Percentiles rank a stretch among this genome's conserved stretches.
Evolutionary conservation across 176 grass and related monocot species (phyloP).

Genomic region (Musa troglodytarum): DNA sequence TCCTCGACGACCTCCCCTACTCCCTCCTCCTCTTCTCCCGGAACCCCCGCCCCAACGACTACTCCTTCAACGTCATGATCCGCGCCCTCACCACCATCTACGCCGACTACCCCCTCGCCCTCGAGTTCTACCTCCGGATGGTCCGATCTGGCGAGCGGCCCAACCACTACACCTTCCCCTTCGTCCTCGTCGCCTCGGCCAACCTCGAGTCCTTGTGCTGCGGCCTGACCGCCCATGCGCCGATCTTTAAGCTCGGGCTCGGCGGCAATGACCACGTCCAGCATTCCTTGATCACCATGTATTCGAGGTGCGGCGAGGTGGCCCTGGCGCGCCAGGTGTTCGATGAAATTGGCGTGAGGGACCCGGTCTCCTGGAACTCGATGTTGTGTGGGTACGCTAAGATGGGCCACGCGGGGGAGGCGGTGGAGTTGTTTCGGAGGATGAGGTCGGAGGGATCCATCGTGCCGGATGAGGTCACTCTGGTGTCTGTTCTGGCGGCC

Average conservation of each 20-base stretch:
- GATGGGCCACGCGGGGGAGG: constrained; percentile 23
- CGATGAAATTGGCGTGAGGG: constrained; percentile 19
- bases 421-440: constrained; percentile 15
- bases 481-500: constrained; percentile 24
- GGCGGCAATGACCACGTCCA: constrained; percentile 20
- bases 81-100: constrained; percentile 26
- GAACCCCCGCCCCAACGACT: constrained; percentile 19
- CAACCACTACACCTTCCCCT: constrained; percentile 32
- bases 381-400: constrained; percentile 34
- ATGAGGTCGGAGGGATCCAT: constrained; percentile 21
- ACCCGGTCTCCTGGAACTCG: constrained; percentile 40
- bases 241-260: constrained; percentile 15
- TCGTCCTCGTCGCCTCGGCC: constrained; percentile 28
- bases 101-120: background rate
- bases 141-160: constrained; percentile 1
- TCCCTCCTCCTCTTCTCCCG: constrained; percentile 18
- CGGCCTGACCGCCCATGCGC: constrained; percentile 15
- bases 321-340: constrained; percentile 26
- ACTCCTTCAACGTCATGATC: constrained; percentile 33
- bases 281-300: constrained; percentile 41
- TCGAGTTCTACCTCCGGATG: constrained; percentile 19
- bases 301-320: constrained; percentile 3
- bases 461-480: constrained; percentile 32
- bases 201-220: background rate
- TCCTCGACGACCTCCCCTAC: constrained; percentile 18